phyloP scores from a whole-genome alignment of 352 stramenopile genomes.

The Pythium pyrilobum region DNA sequence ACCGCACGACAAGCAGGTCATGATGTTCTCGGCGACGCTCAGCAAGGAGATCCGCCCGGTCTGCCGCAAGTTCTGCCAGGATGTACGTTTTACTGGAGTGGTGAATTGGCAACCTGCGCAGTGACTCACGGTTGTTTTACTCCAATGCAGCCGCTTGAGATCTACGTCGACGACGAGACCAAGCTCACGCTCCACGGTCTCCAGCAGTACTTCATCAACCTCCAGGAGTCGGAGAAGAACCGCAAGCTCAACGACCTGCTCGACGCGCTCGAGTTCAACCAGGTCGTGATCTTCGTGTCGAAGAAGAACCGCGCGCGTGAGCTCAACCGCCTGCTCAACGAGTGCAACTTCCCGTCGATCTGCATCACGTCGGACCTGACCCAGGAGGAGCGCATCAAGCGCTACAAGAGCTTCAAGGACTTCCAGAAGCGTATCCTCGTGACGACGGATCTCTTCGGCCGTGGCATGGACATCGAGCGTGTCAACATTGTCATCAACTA shows the following conservation, averaged over 20 bases:
- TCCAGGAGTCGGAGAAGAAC: constrained; percentile 99
- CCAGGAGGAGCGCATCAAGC: constrained; percentile 97
- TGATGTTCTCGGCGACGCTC: constrained; percentile 99
- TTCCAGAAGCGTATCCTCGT: constrained; percentile 99
- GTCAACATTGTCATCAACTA: constrained; percentile 99
- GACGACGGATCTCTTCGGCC: constrained; percentile 99
- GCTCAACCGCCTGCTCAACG: constrained; percentile 97
- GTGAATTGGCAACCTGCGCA: not conserved
- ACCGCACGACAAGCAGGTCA: constrained; percentile 99
- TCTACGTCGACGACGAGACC: constrained; percentile 99
- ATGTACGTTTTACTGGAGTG: constrained; percentile 57
- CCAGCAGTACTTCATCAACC: constrained; percentile 99
- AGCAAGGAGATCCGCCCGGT: constrained; percentile 99
- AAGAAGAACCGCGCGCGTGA: constrained; percentile 97
- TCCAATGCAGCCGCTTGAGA: constrained; percentile 94
- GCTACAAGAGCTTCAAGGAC: constrained; percentile 99
- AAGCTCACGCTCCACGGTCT: constrained; percentile 99
- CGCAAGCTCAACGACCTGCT: constrained; percentile 99
- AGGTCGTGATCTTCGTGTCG: constrained; percentile 98
- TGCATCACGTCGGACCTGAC: constrained; percentile 98
- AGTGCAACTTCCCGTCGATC: constrained; percentile 99
- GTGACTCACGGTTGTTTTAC: not conserved
- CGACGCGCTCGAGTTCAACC: constrained; percentile 99
- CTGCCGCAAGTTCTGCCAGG: constrained; percentile 99
- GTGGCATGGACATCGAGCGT: constrained; percentile 99